Evolutionary conservation across 2,329 filamentous ascomycete species (phyloP).

Genomic region (Botrytis fabae): DNA sequence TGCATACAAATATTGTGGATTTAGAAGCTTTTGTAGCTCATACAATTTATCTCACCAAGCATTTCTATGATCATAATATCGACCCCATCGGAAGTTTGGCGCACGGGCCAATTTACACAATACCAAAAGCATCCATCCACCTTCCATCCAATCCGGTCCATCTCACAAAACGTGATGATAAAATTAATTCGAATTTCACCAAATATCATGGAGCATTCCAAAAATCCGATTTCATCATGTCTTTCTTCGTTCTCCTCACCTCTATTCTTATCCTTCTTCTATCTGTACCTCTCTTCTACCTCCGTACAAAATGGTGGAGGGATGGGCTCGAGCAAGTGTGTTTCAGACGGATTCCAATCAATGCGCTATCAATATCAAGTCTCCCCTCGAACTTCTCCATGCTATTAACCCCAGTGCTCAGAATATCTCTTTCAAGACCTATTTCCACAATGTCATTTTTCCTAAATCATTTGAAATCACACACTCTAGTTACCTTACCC

Average conservation of each 20-base stretch:
- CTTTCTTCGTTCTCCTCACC: background rate
- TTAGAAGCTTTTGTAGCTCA: background rate
- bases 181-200: background rate
- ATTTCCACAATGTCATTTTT: background rate
- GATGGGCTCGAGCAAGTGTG: background rate
- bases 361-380: conserved; percentile 1
- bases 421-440: background rate
- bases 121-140: background rate
- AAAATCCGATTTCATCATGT: background rate
- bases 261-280: background rate
- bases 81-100: background rate
- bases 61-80: background rate
- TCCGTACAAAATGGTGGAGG: background rate
- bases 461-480: background rate
- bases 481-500: background rate
- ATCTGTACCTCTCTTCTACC: background rate
- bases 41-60: background rate
- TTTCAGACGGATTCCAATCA: background rate
- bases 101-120: background rate
- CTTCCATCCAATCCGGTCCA: background rate
- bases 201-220: background rate
- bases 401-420: background rate
- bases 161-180: background rate
- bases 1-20: background rate
- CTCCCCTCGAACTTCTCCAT: background rate